Base-by-base conservation (phyloP, 352 stramenopile genomes). In the Plasmopara viticola region DNA sequence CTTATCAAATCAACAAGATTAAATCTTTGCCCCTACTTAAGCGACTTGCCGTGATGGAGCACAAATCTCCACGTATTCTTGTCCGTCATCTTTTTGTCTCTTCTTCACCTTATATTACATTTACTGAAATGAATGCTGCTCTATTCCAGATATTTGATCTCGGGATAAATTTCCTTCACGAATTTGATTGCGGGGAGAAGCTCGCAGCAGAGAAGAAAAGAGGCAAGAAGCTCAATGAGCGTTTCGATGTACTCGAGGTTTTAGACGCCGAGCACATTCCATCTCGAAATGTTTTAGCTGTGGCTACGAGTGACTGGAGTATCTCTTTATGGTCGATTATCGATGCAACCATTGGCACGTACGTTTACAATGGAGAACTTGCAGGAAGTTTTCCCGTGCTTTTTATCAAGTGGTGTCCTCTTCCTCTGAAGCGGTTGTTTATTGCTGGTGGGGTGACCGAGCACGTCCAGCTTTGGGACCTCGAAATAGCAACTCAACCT, bases 271-370 rank as follows among this genome's bases (percentile, higher is more conserved):
- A 89, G 29, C 67, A 87, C 46, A 55, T 89, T 5, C 52, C 67
- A 28, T 28, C 66, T 46, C 65, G 69, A 44, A 89, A 86, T 42
- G 55, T 66, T 9, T 60, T 85, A 28, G 78, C 72, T 1, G 53
- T 89, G 4, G 73, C 75, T 4, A 81, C 63, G 35, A 82, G 54
- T 44, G 74, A 89, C 38, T 50, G 76, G 34, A 61, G 56, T 8
- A 74, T 89, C 44, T 84, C 74, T 9, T 51, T 86, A 2, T 89
- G 78, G 78, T 79, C 72, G 5, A 74, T 89, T 40, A 73, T 89
- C 25, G 84, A 89, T 50, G 64, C 64, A 7, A 65, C 61, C 7
- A 71, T 70, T 0, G 73, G 78, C 14, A 74, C 74, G 5, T 89
- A 89, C 15, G 73, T 89, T 7, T 78, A 77, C 34, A 70, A 76